phyloP scores from a whole-genome alignment of 75 land plant species.

The Picea sitchensis region DNA sequence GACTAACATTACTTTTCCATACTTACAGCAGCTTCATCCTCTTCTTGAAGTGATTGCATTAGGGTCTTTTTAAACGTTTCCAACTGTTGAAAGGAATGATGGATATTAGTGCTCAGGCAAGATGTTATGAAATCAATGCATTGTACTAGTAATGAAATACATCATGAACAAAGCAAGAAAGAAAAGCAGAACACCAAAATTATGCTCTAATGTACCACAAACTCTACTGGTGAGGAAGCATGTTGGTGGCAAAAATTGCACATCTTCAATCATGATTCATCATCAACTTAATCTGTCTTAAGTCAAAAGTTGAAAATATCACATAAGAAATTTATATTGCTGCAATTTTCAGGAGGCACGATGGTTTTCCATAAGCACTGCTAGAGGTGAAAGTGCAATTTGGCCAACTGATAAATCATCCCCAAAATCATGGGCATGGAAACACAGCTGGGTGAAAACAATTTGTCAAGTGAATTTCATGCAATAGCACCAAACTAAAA shows the following conservation, averaged over 20 bases:
- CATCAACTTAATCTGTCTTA: not conserved
- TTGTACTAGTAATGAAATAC: not conserved
- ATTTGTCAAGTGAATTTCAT: too few species aligned
- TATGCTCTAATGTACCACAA: not conserved
- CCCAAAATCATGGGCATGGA: too few species aligned
- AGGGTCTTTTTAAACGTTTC: slow-evolving; percentile 85
- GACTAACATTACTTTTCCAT: not conserved
- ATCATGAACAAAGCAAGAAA: not conserved
- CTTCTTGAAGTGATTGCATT: slow-evolving; percentile 91
- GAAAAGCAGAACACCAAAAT: not conserved
- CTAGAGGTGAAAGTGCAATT: not conserved
- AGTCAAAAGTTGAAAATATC: not conserved
- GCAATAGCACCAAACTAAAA: too few species aligned
- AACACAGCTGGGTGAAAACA: too few species aligned
- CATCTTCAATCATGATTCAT: not conserved
- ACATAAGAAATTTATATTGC: not conserved
- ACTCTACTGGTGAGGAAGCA: not conserved
- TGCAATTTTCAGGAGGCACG: not conserved
- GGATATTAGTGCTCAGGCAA: not conserved
- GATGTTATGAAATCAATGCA: not conserved
- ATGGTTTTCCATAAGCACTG: not conserved
- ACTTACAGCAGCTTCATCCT: slow-evolving; percentile 67
- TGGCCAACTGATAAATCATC: not conserved
- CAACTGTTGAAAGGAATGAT: slow-evolving; percentile 44
- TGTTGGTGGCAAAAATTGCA: not conserved